These are phyloP conservation scores for Fusarium scirpi DNA, from an alignment of 2,329 filamentous ascomycete species.

Conservation along the genomic window DNA sequence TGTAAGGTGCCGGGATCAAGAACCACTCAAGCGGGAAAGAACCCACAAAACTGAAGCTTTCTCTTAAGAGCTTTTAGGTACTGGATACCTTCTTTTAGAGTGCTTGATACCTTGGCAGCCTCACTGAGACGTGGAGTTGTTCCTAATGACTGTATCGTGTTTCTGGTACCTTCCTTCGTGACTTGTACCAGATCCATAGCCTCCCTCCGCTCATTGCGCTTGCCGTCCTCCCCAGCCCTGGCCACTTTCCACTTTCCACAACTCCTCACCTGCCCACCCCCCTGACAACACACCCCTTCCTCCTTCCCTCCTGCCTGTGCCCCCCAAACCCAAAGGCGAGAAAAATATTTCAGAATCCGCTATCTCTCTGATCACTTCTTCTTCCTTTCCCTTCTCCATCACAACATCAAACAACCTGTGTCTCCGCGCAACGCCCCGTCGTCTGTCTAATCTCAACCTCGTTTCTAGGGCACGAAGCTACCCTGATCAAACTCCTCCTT, in stretches of 20 bases:
- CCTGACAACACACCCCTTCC: conserved; percentile 44
- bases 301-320: conserved; percentile 40
- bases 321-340: conserved; percentile 43
- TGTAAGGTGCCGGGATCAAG: conserved; percentile 27
- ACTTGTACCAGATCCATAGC: conserved; percentile 27
- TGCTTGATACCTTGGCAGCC: conserved; percentile 16
- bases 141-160: conserved; percentile 1
- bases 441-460: conserved; percentile 58
- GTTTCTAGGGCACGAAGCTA: conserved; percentile 91
- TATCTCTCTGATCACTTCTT: conserved; percentile 47
- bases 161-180: conserved; percentile 37
- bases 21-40: conserved; percentile 27
- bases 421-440: conserved; percentile 62
- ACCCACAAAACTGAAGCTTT: conserved; percentile 38
- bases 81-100: conserved; percentile 15
- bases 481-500: conserved; percentile 71
- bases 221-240: conserved; percentile 45
- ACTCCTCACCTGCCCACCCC: conserved; percentile 44
- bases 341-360: conserved; percentile 59
- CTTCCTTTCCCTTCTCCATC: conserved; percentile 54
- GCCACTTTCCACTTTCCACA: conserved; percentile 47
- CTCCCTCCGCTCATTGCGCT: conserved; percentile 35
- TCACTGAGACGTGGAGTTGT: conserved; percentile 8
- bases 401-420: conserved; percentile 60
- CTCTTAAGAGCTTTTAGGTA: conserved; percentile 27